A percentile compares a stretch with the other conserved stretches of the same genome.
Evolutionary conservation across 2,329 filamentous ascomycete species (phyloP).

Genomic region (Raffaelea ambrosiae): DNA sequence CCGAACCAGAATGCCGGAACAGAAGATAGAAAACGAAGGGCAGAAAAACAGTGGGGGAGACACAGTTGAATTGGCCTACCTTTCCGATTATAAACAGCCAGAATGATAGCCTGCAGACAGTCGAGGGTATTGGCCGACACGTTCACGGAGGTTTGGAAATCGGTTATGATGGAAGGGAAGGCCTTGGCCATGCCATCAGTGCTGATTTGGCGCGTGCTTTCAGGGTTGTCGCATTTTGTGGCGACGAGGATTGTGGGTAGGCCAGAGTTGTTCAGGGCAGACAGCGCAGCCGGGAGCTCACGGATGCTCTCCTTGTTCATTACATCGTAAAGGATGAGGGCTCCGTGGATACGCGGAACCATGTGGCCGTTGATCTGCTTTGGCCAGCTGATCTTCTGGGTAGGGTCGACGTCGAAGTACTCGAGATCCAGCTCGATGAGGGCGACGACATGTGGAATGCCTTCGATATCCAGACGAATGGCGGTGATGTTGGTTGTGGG

Average conservation of each 20-base stretch:
- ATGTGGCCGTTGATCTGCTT: slow-evolving; percentile 61
- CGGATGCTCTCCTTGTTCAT: slow-evolving; percentile 67
- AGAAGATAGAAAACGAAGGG: not conserved
- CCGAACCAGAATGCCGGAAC: not conserved
- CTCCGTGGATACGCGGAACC: slow-evolving; percentile 71
- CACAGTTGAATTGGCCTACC: slow-evolving; percentile 42
- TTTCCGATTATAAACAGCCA: slow-evolving; percentile 56
- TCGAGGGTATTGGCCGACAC: slow-evolving; percentile 64
- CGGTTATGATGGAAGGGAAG: slow-evolving; percentile 61
- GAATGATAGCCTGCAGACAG: slow-evolving; percentile 68
- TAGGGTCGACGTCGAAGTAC: slow-evolving; percentile 51
- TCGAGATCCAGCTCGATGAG: slow-evolving; percentile 59
- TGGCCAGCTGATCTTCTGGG: slow-evolving; percentile 55
- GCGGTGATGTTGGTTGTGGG: slow-evolving; percentile 47
- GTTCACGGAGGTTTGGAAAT: slow-evolving; percentile 64
- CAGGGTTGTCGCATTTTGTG: slow-evolving; percentile 79
- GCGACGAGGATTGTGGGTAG: slow-evolving; percentile 76
- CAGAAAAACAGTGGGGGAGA: not conserved
- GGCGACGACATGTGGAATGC: slow-evolving; percentile 47
- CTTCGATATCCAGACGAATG: slow-evolving; percentile 50
- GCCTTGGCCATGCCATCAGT: slow-evolving; percentile 53
- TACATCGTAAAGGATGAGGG: slow-evolving; percentile 81
- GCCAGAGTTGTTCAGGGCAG: slow-evolving; percentile 61
- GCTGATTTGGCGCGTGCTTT: slow-evolving; percentile 62
- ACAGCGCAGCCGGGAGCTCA: slow-evolving; percentile 65